Percentiles rank a stretch among this genome's conserved stretches.
Conservation (phyloP, 495 filamentous ascomycete species). For the Aspergillus affinis region DNA sequence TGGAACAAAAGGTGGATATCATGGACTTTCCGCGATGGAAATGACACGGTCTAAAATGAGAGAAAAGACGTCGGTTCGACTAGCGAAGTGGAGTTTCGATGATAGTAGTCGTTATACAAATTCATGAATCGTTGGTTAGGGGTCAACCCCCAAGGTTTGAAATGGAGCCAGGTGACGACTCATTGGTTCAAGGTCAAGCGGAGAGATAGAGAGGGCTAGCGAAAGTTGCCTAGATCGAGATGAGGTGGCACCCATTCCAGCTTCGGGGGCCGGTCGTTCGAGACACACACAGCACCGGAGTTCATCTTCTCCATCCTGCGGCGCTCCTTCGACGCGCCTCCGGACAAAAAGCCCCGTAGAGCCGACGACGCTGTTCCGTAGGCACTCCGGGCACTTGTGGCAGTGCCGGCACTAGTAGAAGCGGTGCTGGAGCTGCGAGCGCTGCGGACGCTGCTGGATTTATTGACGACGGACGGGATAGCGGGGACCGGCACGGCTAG, state of each 20-base stretch:
- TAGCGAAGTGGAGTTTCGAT: slow-evolving; percentile 13
- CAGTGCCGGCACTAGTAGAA: slow-evolving; percentile 37
- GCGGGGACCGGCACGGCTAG: slow-evolving; percentile 40
- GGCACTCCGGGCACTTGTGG: slow-evolving; percentile 37
- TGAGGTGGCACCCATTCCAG: slow-evolving; percentile 47
- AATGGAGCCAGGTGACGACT: neutral
- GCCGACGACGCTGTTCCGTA: slow-evolving; percentile 44
- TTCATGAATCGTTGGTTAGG: neutral
- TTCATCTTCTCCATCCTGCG: slow-evolving; percentile 33
- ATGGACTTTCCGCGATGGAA: neutral
- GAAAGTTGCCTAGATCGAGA: slow-evolving; percentile 38
- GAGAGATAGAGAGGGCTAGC: slow-evolving; percentile 17
- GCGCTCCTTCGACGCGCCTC: slow-evolving; percentile 33
- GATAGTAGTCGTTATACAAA: neutral
- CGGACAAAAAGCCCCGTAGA: slow-evolving; percentile 38
- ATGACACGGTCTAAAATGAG: slow-evolving; percentile 1
- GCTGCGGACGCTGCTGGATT: slow-evolving; percentile 43
- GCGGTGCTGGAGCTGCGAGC: slow-evolving; percentile 42
- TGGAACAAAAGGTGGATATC: neutral
- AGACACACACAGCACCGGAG: slow-evolving; percentile 31
- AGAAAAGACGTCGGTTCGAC: slow-evolving; percentile 15
- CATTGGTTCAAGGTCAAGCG: neutral
- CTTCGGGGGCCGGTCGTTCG: slow-evolving; percentile 36
- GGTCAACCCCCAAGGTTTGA: neutral
- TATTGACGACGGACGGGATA: slow-evolving; percentile 29